A percentile compares a stretch with the other conserved stretches of the same genome.
Conservation (phyloP, 2,329 filamentous ascomycete species). For the Pseudogymnoascus sp. region DNA sequence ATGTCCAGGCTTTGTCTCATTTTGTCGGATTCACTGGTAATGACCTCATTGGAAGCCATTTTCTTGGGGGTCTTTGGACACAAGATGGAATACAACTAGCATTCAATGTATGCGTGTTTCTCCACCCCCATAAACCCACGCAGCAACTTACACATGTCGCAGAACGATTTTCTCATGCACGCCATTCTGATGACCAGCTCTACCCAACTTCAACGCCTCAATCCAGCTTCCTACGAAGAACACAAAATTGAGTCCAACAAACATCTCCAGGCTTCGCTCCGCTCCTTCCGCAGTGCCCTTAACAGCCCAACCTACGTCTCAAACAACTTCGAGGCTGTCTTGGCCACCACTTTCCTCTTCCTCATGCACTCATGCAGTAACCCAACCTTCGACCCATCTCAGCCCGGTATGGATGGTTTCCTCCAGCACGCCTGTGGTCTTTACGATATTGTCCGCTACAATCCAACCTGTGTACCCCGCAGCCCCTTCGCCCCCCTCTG, state of each 20-base stretch:
- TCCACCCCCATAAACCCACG: too few species aligned
- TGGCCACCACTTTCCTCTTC: slow-evolving; percentile 17
- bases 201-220: slow-evolving; percentile 7
- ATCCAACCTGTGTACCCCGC: not conserved
- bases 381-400: not conserved
- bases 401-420: slow-evolving; percentile 13
- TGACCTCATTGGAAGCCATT: slow-evolving; percentile 1
- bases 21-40: not conserved
- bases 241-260: slow-evolving; percentile 11
- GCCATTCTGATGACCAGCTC: slow-evolving; percentile 13
- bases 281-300: slow-evolving; percentile 13
- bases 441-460: slow-evolving; percentile 12
- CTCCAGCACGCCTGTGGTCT: slow-evolving; percentile 16
- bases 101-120: slow-evolving; percentile 11
- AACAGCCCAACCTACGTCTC: not conserved
- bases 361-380: slow-evolving; percentile 10
- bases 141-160: not conserved
- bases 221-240: not conserved
- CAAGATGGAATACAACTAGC: slow-evolving; percentile 15
- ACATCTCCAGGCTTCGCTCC: slow-evolving; percentile 15
- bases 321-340: slow-evolving; percentile 14
- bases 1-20: not conserved
- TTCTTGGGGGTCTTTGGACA: slow-evolving; percentile 10
- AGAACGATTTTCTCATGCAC: slow-evolving; percentile 17
- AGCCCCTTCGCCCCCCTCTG: slow-evolving; percentile 11